These are phyloP conservation scores for Populus ilicifolia DNA, from an alignment of 345 rosid species.

Conservation along the genomic window DNA sequence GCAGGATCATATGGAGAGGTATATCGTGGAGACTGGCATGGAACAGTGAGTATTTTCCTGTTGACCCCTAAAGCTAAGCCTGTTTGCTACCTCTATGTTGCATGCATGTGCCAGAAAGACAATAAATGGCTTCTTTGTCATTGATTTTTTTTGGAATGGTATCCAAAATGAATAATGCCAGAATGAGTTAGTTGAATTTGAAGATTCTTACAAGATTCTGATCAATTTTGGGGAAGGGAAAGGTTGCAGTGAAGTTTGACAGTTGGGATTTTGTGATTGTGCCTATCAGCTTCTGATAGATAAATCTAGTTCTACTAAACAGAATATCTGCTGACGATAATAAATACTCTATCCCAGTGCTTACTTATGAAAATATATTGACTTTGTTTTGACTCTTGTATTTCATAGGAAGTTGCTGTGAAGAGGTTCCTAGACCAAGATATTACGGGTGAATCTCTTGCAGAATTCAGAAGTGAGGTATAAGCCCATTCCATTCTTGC, in stretches of 20 bases:
- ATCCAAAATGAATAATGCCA: not conserved
- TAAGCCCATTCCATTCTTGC: constrained; percentile 7
- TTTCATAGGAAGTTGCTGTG: constrained; percentile 84
- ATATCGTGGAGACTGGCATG: constrained; percentile 96
- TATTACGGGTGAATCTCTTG: constrained; percentile 68
- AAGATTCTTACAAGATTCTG: not conserved
- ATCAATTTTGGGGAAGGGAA: constrained; percentile 6
- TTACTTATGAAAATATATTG: constrained; percentile 1
- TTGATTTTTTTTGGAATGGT: not conserved
- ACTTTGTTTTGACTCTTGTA: constrained; percentile 15
- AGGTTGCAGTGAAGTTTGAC: not conserved
- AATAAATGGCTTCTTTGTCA: not conserved
- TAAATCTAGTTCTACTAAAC: not conserved
- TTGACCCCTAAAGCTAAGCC: not conserved
- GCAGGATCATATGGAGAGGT: constrained; percentile 98
- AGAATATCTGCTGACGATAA: not conserved
- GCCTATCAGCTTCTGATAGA: not conserved
- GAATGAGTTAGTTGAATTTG: not conserved
- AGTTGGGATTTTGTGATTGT: not conserved
- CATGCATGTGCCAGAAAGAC: not conserved
- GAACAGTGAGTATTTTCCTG: constrained; percentile 69
- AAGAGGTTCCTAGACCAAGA: constrained; percentile 90
- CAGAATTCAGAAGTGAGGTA: constrained; percentile 91
- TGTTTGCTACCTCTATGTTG: not conserved
- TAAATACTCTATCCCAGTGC: not conserved